Evolutionary conservation across 495 filamentous ascomycete genomes (phyloP).

Genomic region (Penicillium lividum): DNA sequence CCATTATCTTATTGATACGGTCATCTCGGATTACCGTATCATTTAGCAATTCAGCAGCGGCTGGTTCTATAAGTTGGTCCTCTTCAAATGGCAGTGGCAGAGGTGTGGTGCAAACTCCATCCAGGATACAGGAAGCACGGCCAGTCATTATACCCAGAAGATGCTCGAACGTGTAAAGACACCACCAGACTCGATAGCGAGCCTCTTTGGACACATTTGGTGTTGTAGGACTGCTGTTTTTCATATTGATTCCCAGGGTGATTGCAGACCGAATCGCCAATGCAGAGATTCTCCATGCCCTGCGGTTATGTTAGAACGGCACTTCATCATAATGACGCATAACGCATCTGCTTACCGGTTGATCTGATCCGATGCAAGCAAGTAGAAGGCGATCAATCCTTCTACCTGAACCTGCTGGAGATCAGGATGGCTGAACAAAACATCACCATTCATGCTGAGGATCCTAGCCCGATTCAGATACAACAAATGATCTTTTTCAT

Average conservation of each 20-base stretch:
- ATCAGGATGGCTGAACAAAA: constrained; percentile 57
- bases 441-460: constrained; percentile 55
- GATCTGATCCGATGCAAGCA: constrained; percentile 61
- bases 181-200: constrained; percentile 67
- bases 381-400: constrained; percentile 61
- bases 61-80: constrained; percentile 41
- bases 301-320: constrained; percentile 23
- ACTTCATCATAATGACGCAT: not conserved
- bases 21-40: constrained; percentile 38
- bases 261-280: constrained; percentile 62
- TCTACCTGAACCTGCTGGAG: constrained; percentile 64
- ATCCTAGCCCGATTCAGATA: constrained; percentile 52
- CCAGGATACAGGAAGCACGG: constrained; percentile 60
- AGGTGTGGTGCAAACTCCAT: constrained; percentile 60
- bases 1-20: constrained; percentile 36
- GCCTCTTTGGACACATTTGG: constrained; percentile 59
- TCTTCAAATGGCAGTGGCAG: constrained; percentile 61
- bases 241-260: constrained; percentile 64
- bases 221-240: constrained; percentile 54
- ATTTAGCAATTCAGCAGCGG: constrained; percentile 33
- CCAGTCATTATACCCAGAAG: constrained; percentile 64
- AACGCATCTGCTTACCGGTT: constrained; percentile 52
- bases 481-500: constrained; percentile 55
- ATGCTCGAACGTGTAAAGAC: constrained; percentile 62
- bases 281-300: constrained; percentile 64